Evolutionary conservation across 2,329 filamentous ascomycete genomes (phyloP), one percentile per base, ranked within the genome.

Genomic region (Colletotrichum spaethianum): DNA sequence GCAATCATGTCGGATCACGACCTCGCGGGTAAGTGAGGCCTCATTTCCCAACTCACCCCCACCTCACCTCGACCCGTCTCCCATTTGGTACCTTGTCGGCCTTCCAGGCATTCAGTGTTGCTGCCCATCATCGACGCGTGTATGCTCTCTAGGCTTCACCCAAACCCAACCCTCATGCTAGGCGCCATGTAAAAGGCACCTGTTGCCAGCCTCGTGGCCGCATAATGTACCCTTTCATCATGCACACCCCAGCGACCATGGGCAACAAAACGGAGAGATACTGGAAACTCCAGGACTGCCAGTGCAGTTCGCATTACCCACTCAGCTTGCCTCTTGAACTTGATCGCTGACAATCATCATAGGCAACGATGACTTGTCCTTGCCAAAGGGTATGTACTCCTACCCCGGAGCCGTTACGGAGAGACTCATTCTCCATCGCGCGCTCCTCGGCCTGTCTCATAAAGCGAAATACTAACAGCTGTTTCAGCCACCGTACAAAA

Each of bases 401-500:
- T 62, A 23, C 18, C 55, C 18, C 12, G 26, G 23, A 23, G n/a
- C 52, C 12, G 28, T 65, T 6, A 11, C n/a, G 16, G n/a, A 11
- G 33, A 14, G n/a, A 40, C n/a, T 18, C n/a, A 6, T 20, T 44
- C 3, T 3, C 38, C 26, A 14, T 20, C 4, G 44, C 12, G 23
- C 36, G 18, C 16, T 23, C 9, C 26, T 50, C 33, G 18, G 46
- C 20, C 53, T 3, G 16, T 20, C 4, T 9, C 9, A 7, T 4
- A 16, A 9, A 14, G 6, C 20, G 20, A 38, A 33, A 52, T 36
- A 26, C 68, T 71, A 28, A 71, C 2, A 11, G 2, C 23, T 4
- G 16, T n/a, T 55, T 36, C 71, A 91, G 90, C 91, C 44, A 93
- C 91, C 7, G 91, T 93, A n/a, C 90, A 92, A 78, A 93, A 93